Evolutionary conservation across 179 eudicot species (phyloP).

Genomic region (Vitellaria paradoxa): DNA sequence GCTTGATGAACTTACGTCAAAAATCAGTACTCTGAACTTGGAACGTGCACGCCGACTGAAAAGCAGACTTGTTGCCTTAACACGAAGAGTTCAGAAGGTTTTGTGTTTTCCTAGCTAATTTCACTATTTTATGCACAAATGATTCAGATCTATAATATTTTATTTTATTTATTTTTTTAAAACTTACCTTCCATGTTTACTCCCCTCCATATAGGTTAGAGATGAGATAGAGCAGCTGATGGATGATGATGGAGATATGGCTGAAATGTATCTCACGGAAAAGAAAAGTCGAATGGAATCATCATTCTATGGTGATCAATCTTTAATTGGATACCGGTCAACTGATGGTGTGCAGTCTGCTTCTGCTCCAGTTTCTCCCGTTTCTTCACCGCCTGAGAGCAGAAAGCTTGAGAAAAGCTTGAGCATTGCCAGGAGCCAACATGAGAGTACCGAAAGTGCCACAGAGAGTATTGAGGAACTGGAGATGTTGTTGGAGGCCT

Average conservation of each 20-base stretch:
- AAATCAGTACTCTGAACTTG: constrained; percentile 88
- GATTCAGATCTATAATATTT: not conserved
- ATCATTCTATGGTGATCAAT: constrained; percentile 73
- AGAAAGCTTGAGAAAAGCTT: constrained; percentile 79
- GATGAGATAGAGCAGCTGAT: constrained; percentile 98
- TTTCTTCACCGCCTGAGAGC: constrained; percentile 67
- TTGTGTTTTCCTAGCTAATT: constrained; percentile 4
- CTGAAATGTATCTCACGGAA: constrained; percentile 97
- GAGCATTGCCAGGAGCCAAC: constrained; percentile 89
- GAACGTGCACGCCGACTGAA: constrained; percentile 87
- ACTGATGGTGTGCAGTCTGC: constrained; percentile 54
- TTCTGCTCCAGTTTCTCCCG: constrained; percentile 97
- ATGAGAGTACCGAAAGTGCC: constrained; percentile 78
- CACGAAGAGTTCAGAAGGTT: constrained; percentile 97
- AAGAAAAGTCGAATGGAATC: constrained; percentile 83
- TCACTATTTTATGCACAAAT: constrained; percentile 2
- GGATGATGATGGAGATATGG: constrained; percentile 99
- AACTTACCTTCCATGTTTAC: not conserved
- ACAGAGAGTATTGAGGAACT: constrained; percentile 84
- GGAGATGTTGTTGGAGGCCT: constrained; percentile 97
- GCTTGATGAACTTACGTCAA: constrained; percentile 94
- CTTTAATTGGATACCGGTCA: constrained; percentile 62
- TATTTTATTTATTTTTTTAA: not conserved
- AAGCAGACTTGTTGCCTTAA: constrained; percentile 92
- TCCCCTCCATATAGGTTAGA: constrained; percentile 57